phyloP scores from a whole-genome alignment of 2,329 filamentous ascomycete genomes.

The Fusarium albosuccineum region DNA sequence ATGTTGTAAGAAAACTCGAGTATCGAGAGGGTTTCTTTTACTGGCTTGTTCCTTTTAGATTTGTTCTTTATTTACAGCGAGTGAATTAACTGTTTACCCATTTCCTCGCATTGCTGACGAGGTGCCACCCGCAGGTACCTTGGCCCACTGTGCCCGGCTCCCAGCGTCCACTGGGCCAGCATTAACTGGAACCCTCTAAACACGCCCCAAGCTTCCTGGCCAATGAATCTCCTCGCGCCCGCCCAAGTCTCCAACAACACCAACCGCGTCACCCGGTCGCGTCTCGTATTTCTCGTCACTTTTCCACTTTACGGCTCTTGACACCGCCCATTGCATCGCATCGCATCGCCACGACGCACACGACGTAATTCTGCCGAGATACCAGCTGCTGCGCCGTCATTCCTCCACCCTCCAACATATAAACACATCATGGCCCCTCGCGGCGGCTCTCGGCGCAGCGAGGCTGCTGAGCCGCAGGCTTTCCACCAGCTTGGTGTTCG shows the following conservation, averaged over 20 bases:
- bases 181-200: constrained; percentile 24
- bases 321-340: background rate
- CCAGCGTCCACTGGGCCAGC: constrained; percentile 19
- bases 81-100: too few relatives aligned
- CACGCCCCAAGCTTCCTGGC: constrained; percentile 35
- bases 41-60: too few relatives aligned
- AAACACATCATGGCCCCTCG: constrained; percentile 51
- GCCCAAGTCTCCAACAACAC: constrained; percentile 39
- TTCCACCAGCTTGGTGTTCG: constrained; percentile 52
- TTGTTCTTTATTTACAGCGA: background rate
- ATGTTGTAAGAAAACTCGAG: too few relatives aligned
- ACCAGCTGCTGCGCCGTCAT: background rate
- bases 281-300: constrained; percentile 34
- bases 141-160: constrained; percentile 10
- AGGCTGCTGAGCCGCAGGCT: constrained; percentile 49
- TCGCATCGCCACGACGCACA: constrained; percentile 5
- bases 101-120: too few relatives aligned
- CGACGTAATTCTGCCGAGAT: background rate
- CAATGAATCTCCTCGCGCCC: constrained; percentile 28
- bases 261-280: constrained; percentile 41
- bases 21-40: too few relatives aligned
- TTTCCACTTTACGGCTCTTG: constrained; percentile 9
- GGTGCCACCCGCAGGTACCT: background rate
- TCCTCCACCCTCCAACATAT: background rate
- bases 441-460: constrained; percentile 45